Conservation (phyloP, 2,329 filamentous ascomycete species). For the Colletotrichum sp. region DNA sequence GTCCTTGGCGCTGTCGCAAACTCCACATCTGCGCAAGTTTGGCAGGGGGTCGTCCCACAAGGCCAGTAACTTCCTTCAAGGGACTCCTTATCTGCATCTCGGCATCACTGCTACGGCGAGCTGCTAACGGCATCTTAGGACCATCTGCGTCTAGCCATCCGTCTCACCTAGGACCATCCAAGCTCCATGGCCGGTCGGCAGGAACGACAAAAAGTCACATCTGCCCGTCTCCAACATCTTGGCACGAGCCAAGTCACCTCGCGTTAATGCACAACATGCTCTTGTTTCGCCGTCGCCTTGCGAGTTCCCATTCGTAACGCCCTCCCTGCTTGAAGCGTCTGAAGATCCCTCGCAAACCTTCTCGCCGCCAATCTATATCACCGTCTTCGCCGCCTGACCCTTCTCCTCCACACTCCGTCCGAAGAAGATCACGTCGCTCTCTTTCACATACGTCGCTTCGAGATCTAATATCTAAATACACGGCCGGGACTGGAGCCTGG, state of each 20-base stretch:
- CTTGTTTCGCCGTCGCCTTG: slow-evolving; percentile 14
- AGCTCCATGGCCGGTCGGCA: neutral
- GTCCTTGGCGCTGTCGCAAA: slow-evolving; percentile 7
- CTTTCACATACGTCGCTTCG: neutral
- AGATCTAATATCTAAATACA: neutral
- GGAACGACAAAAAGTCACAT: slow-evolving; percentile 10
- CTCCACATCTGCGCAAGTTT: slow-evolving; percentile 10
- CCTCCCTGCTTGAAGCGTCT: slow-evolving; percentile 19
- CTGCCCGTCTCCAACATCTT: slow-evolving; percentile 8
- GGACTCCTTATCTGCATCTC: neutral
- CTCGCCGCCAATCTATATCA: slow-evolving; percentile 19
- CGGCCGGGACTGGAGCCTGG: slow-evolving; percentile 21
- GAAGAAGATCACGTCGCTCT: neutral
- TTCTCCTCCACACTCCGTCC: neutral
- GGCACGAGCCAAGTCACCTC: slow-evolving; percentile 13
- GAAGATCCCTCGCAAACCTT: slow-evolving; percentile 24
- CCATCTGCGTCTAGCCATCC: neutral
- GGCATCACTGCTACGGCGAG: neutral
- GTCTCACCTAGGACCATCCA: neutral
- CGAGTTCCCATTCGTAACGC: neutral
- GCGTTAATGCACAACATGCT: slow-evolving; percentile 18
- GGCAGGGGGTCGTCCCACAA: neutral
- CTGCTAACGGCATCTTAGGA: slow-evolving; percentile 5
- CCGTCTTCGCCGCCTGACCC: neutral
- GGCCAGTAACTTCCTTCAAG: neutral